Evolutionary conservation across 1,284 basidiomycete species (phyloP).

Genomic region (Ceratobasidium sp.): DNA sequence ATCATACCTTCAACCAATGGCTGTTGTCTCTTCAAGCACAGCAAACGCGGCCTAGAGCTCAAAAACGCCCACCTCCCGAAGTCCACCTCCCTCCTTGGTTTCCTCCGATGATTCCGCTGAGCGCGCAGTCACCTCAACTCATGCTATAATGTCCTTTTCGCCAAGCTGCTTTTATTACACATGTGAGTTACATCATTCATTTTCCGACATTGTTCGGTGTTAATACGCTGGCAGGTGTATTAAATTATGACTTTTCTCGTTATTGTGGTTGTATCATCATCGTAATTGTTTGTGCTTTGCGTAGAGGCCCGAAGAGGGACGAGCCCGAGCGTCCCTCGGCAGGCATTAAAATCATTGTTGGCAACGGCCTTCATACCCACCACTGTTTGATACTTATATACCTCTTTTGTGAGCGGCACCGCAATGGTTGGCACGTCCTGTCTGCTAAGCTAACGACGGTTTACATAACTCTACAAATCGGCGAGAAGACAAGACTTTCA

Average conservation of each 20-base stretch:
- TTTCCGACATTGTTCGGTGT: not conserved
- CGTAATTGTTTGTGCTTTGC: not conserved
- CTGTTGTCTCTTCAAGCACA: constrained; percentile 23
- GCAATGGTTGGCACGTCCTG: not conserved
- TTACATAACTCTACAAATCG: not conserved
- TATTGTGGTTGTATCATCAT: constrained; percentile 10
- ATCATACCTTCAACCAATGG: constrained; percentile 39
- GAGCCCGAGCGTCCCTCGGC: too few species aligned
- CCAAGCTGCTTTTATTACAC: not conserved
- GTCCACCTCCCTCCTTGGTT: constrained; percentile 37
- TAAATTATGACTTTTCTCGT: not conserved
- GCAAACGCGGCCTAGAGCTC: not conserved
- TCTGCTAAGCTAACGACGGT: not conserved
- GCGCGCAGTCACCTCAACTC: constrained; percentile 12
- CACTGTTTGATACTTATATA: constrained; percentile 7
- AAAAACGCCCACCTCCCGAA: not conserved
- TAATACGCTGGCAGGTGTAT: constrained; percentile 18
- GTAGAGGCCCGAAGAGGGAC: too few species aligned
- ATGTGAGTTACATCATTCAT: constrained; percentile 10
- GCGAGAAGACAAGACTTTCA: too few species aligned
- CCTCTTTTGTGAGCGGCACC: constrained; percentile 1
- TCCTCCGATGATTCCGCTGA: constrained; percentile 17
- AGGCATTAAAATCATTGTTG: too few species aligned
- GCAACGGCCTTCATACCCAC: not conserved
- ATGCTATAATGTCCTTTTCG: not conserved